These are phyloP conservation scores for Cryptosporidium canis DNA, from an alignment of 169 alveolate species.

Conservation along the genomic window DNA sequence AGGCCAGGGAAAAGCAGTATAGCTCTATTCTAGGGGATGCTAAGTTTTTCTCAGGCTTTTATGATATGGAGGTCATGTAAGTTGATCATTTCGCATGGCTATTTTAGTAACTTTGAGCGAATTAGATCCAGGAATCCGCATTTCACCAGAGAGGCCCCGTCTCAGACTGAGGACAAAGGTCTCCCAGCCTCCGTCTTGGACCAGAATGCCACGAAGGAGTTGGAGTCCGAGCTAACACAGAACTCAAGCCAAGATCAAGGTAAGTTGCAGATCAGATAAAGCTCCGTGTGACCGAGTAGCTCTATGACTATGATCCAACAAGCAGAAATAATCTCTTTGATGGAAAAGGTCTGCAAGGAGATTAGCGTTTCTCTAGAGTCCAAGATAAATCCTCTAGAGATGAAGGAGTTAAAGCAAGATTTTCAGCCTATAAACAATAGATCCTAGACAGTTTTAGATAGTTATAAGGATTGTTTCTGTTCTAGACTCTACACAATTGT, in stretches of 20 bases:
- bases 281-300: not conserved
- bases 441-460: not conserved
- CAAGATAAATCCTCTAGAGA: not conserved
- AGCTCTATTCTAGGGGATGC: slow-evolving; percentile 8
- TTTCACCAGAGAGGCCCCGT: not conserved
- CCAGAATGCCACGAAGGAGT: not conserved
- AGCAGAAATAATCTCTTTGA: slow-evolving; percentile 2
- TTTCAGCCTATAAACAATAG: slow-evolving; percentile 27
- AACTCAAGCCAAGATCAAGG: slow-evolving; percentile 18
- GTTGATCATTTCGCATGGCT: not conserved
- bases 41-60: not conserved
- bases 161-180: not conserved
- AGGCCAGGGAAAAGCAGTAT: slow-evolving; percentile 54
- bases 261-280: not conserved
- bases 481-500: not conserved
- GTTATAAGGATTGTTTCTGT: not conserved
- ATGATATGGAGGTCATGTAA: slow-evolving; percentile 11
- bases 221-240: not conserved
- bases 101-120: not conserved
- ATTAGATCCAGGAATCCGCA: not conserved
- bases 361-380: slow-evolving; percentile 22
- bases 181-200: slow-evolving; percentile 36
- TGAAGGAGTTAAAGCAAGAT: not conserved
- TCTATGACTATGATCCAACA: not conserved
- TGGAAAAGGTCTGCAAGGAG: slow-evolving; percentile 34